Evolutionary conservation across 2,329 filamentous ascomycete species (phyloP), one percentile per base, ranked within the genome.

Genomic region (Aspergillus spinulosporus): DNA sequence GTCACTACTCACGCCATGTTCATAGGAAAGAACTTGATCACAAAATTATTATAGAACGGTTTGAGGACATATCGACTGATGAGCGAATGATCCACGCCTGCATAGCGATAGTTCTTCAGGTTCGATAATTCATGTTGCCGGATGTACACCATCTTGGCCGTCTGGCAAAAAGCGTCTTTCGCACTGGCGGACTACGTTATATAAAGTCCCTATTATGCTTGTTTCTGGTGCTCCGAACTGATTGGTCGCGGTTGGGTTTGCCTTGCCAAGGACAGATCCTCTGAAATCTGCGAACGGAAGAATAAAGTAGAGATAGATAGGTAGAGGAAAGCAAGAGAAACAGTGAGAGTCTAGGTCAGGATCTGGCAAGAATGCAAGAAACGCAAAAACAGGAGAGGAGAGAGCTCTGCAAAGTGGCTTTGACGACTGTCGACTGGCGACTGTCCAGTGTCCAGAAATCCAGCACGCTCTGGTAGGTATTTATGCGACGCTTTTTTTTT

Each of bases 41-140:
- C 93, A 64, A 94, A 82, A 77, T 96, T 88, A 69, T 87, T 95
- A 81, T 97, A 99, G 78, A 97, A 99, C 5, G 94, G 94, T 82
- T 99, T 97, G 68, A 99, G 80, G 63, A 99, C 84, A 79, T 97
- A 97, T 74, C 88, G 90, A 62, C 92, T 97, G 40, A 91, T 82
- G 59, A 97, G 80, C 58, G 92, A 96, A 74, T 89, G 89, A 76
- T 99, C 94, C 68, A 97, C 89, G 56, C 85, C 85, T 40, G 89
- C 90, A 82, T 99, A 99, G 78, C 96, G 94, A 86, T 99, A 99
- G 76, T 92, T 84, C 75, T 89, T 90, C 67, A 99, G 86, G 72
- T 90, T 90, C 39, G 88, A 86, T 61, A 99, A 87, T 77, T 90
- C 87, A 70, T 92, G 87, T 76, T 96, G 90, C 64, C 94, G 90